Evolutionary conservation across 1,284 basidiomycete genomes (phyloP), one percentile per base, ranked within the genome.

Genomic region (Ustilago curta): DNA sequence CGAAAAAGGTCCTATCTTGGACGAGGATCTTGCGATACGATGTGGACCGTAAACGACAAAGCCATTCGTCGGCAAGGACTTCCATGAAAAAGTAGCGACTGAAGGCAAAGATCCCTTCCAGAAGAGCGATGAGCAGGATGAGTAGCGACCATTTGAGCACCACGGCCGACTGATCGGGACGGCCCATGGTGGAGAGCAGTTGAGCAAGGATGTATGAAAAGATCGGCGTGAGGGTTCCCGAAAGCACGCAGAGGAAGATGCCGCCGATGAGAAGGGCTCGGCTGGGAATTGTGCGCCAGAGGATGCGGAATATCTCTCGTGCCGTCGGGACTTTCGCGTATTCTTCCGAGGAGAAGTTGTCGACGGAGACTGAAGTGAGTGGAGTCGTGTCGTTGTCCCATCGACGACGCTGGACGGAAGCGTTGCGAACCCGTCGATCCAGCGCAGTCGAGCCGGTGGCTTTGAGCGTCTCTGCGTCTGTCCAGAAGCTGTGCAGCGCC

Each of bases 1-100:
- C 94, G 85, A 95, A 97, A 90, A 91, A 99, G n/a, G 88, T 85
- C 85, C 93, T 94, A 85, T 97, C 94, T 85, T 97, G 95, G 1
- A 86, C 83, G 31, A 98, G 86, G 16, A 98, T 87, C 35, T 87
- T 88, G 18, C 81, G 76, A 78, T 92, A 91, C 7, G 89, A 90
- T 0, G 77, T 72, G 39, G 87, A 85, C 11, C 97, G 91, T 32
- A 97, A 83, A 21, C 83, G 80, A 9, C 89, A 90, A 14, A 93
- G 89, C 95, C 95, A 98, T 8, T 85, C 84, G 83, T 93, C 90
- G 0, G 90, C 91, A 1, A 90, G 87, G 2, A 87, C 87, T 85
- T 96, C 93, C 78, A 84, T 82, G 18, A 76, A 43, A 5, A 72
- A 61, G 54, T 74, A 77, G n/a, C 81, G 77, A 87, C 94, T 90